Percentiles rank a stretch among this genome's conserved stretches.
These are phyloP conservation scores for Ophiostoma quercus DNA, from an alignment of 2,329 filamentous ascomycete genomes.

Conservation along the genomic window DNA sequence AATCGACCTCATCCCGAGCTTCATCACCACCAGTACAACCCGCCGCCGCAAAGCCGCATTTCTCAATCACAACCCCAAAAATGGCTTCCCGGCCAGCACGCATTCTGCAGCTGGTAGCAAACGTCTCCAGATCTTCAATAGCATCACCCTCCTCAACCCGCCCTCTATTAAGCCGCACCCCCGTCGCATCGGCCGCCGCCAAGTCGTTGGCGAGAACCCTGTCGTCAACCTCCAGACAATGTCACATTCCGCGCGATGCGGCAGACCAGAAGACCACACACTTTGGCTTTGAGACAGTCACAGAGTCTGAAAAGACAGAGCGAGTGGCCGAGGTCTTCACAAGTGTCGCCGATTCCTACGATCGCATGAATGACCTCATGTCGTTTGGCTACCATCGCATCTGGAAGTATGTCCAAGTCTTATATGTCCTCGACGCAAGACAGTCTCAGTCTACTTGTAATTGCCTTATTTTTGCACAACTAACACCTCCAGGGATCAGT, in stretches of 20 bases:
- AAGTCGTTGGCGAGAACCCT: conserved; percentile 4
- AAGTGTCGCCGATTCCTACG: conserved; percentile 89
- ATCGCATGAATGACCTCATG: conserved; percentile 99
- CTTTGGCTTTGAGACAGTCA: conserved; percentile 84
- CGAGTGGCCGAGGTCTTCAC: conserved; percentile 84
- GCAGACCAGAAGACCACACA: conserved; percentile 54
- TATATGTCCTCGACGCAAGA: background rate
- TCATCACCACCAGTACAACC: background rate
- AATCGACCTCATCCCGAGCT: background rate
- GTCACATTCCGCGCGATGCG: background rate
- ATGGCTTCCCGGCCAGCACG: conserved; percentile 16
- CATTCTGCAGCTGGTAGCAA: conserved; percentile 7
- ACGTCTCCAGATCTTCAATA: background rate
- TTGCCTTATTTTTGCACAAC: background rate
- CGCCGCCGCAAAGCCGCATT: background rate
- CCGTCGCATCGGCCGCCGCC: background rate
- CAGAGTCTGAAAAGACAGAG: conserved; percentile 67
- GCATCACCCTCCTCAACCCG: background rate
- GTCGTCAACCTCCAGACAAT: background rate
- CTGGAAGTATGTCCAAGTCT: conserved; percentile 61
- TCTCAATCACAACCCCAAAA: background rate
- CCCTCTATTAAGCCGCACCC: background rate
- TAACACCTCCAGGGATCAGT: conserved; percentile 61
- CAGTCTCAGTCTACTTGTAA: background rate
- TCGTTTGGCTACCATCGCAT: conserved; percentile 93